Evolutionary conservation across 2,329 filamentous ascomycete species (phyloP), one percentile per base, ranked within the genome.

Genomic region (Cercospora nicotianae): DNA sequence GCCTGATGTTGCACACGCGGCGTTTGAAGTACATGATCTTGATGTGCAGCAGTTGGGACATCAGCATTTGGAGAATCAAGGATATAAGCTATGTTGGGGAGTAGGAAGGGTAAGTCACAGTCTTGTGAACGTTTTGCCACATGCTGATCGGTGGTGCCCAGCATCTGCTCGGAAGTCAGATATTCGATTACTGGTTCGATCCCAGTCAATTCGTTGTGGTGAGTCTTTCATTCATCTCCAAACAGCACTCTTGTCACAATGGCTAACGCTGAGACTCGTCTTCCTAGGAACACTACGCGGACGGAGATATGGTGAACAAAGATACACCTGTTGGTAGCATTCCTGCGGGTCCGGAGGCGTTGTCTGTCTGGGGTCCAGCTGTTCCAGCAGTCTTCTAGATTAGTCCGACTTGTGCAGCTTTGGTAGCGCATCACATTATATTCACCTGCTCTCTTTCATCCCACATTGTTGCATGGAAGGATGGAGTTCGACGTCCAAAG

Each of bases 11-110:
- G 89, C 91, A 75, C 90, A 91, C 78, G 86, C 85, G 18, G 87
- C 84, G 1, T 91, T 89, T 70, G 90, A 91, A 77, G 88, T 90
- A 3, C 85, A 90, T 72, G 88, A 91, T 76, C 89, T 90, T 73
- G 89, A 92, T 75, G 86, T 87, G 2, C 89, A 91, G 79, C 82
- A 87, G 33, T 80, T 91, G 2, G 90, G 90, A 0, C 90, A 91
- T 77, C 85, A 90, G 72, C 91, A 87, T 86, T 80, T 91, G 65
- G 81, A 81, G 1, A 79, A 86, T 67, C 86, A 87, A 75, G 87
- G 86, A 1, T 89, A 89, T 74, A 83, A 84, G 73, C 85, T 83
- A 71, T 88, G 88, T 70, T 92, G 90, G 90, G 90, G 90, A 1
- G 86, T 91, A 0, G 90, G 90, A 0, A 78, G 90, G 42, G 42